Evolutionary conservation across 2,329 filamentous ascomycete species (phyloP).

Genomic region (Exophiala sideris): DNA sequence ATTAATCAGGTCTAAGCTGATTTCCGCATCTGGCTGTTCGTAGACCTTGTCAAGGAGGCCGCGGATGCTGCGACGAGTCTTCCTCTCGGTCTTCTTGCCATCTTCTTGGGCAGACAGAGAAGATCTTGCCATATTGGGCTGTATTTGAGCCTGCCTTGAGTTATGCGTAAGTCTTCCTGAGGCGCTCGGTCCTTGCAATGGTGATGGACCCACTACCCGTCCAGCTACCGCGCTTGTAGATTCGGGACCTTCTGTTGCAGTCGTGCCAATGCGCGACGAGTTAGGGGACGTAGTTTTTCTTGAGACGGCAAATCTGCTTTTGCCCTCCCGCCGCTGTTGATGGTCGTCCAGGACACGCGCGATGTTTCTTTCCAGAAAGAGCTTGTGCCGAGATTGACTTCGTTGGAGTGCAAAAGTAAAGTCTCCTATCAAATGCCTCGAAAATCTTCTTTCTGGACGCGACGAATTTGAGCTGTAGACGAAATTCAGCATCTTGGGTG

Average conservation of each 20-base stretch:
- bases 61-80: slow-evolving; percentile 16
- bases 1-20: slow-evolving; percentile 21
- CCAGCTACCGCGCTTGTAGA: background rate
- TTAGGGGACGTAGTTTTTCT: background rate
- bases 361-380: slow-evolving; percentile 20
- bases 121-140: slow-evolving; percentile 5
- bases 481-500: slow-evolving; percentile 19
- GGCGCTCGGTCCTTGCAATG: background rate
- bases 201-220: background rate
- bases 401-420: slow-evolving; percentile 14
- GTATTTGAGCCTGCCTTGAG: background rate
- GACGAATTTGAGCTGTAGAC: slow-evolving; percentile 1
- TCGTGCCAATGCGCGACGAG: background rate
- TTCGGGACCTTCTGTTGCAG: background rate
- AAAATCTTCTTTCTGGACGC: slow-evolving; percentile 12
- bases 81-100: background rate
- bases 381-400: slow-evolving; percentile 1
- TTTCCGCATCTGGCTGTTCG: slow-evolving; percentile 14
- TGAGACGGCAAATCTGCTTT: background rate
- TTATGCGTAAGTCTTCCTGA: background rate
- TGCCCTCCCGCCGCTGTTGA: slow-evolving; percentile 2
- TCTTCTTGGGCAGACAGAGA: background rate
- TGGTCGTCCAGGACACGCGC: slow-evolving; percentile 13
- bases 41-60: slow-evolving; percentile 12
- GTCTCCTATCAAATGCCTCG: slow-evolving; percentile 8